Conservation (phyloP, 495 filamentous ascomycete species). For the Hypoxylon subgilvum region DNA sequence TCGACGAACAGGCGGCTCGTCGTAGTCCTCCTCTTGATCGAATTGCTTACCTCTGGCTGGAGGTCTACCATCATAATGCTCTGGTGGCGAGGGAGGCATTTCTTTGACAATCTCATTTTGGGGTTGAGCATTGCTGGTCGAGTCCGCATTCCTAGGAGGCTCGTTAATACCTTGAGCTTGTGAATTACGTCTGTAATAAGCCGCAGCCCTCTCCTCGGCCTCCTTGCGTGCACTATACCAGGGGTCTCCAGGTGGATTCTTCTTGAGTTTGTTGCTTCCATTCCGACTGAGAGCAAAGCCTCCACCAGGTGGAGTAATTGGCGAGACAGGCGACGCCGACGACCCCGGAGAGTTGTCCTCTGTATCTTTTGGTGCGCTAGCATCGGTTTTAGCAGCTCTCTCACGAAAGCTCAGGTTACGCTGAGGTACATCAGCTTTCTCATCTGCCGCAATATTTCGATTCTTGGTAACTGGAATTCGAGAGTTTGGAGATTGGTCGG, state of each 20-base stretch:
- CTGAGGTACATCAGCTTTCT: constrained; percentile 46
- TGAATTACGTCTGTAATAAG: constrained; percentile 17
- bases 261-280: constrained; percentile 57
- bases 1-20: constrained; percentile 24
- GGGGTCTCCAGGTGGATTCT: constrained; percentile 50
- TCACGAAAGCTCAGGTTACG: constrained; percentile 59
- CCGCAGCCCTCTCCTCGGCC: constrained; percentile 35
- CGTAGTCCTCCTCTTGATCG: constrained; percentile 24
- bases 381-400: constrained; percentile 49
- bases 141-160: constrained; percentile 1
- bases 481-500: constrained; percentile 36
- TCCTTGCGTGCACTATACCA: constrained; percentile 46
- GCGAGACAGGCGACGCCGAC: too few species aligned
- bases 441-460: constrained; percentile 20
- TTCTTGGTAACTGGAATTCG: constrained; percentile 41
- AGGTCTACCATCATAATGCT: constrained; percentile 29
- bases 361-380: constrained; percentile 36
- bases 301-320: constrained; percentile 35
- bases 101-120: constrained; percentile 7
- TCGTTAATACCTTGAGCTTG: constrained; percentile 7
- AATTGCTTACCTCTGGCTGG: constrained; percentile 38
- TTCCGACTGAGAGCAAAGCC: constrained; percentile 44
- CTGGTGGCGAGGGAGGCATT: constrained; percentile 6
- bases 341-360: constrained; percentile 25
- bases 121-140: neutral